Evolutionary conservation across 805 yeast genomes (phyloP).

Genomic region (Candida ficus): DNA sequence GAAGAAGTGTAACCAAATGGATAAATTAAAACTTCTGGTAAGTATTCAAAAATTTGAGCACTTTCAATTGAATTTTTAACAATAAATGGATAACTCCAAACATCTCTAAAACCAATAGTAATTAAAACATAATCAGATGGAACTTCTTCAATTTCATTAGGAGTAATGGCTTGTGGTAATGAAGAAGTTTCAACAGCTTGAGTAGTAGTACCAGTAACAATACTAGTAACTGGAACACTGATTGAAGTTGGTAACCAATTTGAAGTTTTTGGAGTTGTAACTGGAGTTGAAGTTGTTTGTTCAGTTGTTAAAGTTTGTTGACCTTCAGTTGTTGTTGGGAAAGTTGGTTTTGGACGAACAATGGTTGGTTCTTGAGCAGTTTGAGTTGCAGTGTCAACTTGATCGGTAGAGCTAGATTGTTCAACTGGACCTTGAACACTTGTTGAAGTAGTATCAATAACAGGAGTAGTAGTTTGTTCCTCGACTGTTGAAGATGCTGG

Average conservation of each 20-base stretch:
- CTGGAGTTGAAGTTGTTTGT: background rate
- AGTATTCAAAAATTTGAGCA: constrained; percentile 78
- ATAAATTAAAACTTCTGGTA: constrained; percentile 65
- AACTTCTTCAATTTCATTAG: constrained; percentile 38
- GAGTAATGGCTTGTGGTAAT: constrained; percentile 76
- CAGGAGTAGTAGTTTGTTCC: background rate
- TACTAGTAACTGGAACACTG: constrained; percentile 30
- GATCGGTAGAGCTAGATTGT: background rate
- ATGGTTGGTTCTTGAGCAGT: background rate
- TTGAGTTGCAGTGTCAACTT: background rate
- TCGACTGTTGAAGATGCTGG: background rate
- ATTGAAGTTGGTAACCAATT: constrained; percentile 43
- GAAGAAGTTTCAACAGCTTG: constrained; percentile 39
- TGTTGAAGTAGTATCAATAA: background rate
- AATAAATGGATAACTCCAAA: constrained; percentile 80
- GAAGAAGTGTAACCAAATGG: constrained; percentile 47
- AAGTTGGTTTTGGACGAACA: too few species aligned
- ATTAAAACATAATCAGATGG: constrained; percentile 52
- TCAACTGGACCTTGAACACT: background rate
- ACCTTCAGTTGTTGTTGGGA: background rate
- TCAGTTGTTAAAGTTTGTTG: background rate
- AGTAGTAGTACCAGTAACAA: constrained; percentile 17
- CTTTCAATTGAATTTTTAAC: constrained; percentile 68
- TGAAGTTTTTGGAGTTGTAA: constrained; percentile 13
- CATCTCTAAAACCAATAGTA: constrained; percentile 71